Evolutionary conservation across 352 stramenopile genomes (phyloP), one percentile per base, ranked within the genome.

Genomic region (Globisporangium mamillatum): DNA sequence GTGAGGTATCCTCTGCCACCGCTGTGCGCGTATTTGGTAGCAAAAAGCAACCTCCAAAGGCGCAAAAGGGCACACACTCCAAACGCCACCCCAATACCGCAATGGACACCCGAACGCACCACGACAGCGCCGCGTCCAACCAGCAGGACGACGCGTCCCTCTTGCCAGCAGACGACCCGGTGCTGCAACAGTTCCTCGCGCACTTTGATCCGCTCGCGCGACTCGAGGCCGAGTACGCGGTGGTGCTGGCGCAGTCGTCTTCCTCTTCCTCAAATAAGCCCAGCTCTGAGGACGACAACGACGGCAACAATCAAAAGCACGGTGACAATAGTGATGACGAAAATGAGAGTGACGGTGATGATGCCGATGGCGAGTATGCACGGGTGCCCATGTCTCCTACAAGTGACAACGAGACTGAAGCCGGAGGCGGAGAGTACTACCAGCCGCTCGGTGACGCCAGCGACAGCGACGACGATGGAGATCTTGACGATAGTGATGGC

Each of bases 181-280:
- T n/a, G 24, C 12, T 86, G 72, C 73, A 78, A 32, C 68, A 70
- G 29, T 78, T 79, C 48, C 24, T 72, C 38, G 66, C 67, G 24
- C 60, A 63, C 24, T 75, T 79, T 48, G 83, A 92, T 67, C 81
- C 78, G 62, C 76, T 92, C 1, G 79, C 71, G 52, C 57, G 66
- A 64, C 73, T 92, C 1, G 84, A 92, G 22, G 80, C 77, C 57
- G 84, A 92, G 65, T 92, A 92, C 65, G 80, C 77, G 20, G 75
- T 77, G 8, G 79, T 90, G 8, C 16, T 92, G 50, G 80, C 80
- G 25, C 81, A 89, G 66, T 73, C 67, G n/a, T 36, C n/a, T 34
- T 16, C 48, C 57, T 46, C 36, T 22, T 6, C 29, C n/a, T 9
- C 32, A 66, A 36, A 32, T n/a, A 29, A 54, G 38, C 16, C 22